Conservation (phyloP, 192 early-diverging fungal genomes). For the Dimargaris xerosporica region DNA sequence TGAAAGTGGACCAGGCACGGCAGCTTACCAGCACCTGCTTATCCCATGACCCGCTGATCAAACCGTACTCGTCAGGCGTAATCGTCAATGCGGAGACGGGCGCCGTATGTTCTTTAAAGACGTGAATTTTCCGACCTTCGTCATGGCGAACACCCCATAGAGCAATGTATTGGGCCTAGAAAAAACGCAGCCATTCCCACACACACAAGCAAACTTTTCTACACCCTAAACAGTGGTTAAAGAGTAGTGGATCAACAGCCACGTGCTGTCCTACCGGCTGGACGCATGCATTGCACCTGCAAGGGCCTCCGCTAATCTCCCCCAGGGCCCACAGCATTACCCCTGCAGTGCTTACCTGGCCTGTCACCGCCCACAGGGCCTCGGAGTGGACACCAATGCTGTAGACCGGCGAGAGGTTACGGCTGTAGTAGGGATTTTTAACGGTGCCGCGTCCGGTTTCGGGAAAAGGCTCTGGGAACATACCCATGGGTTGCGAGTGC, state of each 20-base stretch:
- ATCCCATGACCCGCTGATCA: slow-evolving; percentile 96
- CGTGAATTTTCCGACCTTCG: slow-evolving; percentile 78
- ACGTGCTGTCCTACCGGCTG: too few species aligned
- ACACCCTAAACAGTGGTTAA: too few species aligned
- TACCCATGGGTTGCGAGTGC: too few species aligned
- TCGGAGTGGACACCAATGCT: slow-evolving; percentile 88
- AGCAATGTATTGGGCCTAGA: slow-evolving; percentile 65
- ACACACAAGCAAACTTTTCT: too few species aligned
- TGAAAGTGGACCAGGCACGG: slow-evolving; percentile 1
- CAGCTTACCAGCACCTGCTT: slow-evolving; percentile 51
- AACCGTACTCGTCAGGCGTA: slow-evolving; percentile 59
- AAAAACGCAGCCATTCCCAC: not conserved
- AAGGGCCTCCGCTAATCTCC: too few species aligned
- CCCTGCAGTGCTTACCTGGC: slow-evolving; percentile 18
- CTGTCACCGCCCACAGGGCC: slow-evolving; percentile 69
- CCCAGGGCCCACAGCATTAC: too few species aligned
- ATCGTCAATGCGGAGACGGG: slow-evolving; percentile 75
- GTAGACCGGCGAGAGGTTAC: slow-evolving; percentile 79
- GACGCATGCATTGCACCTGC: too few species aligned
- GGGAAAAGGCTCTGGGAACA: not conserved
- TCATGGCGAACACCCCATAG: slow-evolving; percentile 83
- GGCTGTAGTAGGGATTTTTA: slow-evolving; percentile 10
- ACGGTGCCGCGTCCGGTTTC: slow-evolving; percentile 1
- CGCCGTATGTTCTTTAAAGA: slow-evolving; percentile 61
- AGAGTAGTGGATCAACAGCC: too few species aligned